phyloP scores from a whole-genome alignment of 306 rosid species.

The Quercus robur region DNA sequence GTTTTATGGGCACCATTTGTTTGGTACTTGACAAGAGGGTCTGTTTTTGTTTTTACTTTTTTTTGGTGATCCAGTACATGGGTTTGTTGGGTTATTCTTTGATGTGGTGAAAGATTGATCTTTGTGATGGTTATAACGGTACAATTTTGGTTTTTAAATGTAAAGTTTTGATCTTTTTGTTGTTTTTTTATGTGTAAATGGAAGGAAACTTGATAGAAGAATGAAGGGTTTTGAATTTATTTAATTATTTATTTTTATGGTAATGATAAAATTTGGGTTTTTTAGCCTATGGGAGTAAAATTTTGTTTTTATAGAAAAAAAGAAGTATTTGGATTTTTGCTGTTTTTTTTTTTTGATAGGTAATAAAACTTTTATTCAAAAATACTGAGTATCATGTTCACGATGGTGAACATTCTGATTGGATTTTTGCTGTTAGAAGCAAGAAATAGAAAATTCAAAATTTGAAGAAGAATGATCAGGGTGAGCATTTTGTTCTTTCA shows the following conservation, averaged over 20 bases:
- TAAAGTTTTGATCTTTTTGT: neutral
- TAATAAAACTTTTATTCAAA: too few species aligned
- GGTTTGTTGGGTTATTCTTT: constrained; percentile 1
- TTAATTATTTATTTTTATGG: neutral
- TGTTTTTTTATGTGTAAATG: neutral
- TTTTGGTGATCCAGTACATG: neutral
- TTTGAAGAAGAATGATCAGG: neutral
- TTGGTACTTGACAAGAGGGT: neutral
- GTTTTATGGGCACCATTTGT: neutral
- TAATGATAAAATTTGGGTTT: neutral
- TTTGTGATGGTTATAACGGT: neutral
- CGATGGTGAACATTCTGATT: too few species aligned
- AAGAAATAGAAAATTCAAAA: neutral
- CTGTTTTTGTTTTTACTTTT: neutral
- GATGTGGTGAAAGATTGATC: neutral
- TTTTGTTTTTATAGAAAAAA: neutral
- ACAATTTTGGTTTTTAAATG: neutral
- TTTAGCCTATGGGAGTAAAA: neutral
- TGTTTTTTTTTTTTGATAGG: neutral
- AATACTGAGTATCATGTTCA: too few species aligned
- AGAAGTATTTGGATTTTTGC: neutral
- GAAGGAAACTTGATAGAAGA: neutral
- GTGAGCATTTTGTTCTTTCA: neutral
- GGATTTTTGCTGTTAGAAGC: neutral
- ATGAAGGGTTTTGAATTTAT: constrained; percentile 2